Conservation (phyloP, 805 yeast genomes). For the Suhomyces vadensis region DNA sequence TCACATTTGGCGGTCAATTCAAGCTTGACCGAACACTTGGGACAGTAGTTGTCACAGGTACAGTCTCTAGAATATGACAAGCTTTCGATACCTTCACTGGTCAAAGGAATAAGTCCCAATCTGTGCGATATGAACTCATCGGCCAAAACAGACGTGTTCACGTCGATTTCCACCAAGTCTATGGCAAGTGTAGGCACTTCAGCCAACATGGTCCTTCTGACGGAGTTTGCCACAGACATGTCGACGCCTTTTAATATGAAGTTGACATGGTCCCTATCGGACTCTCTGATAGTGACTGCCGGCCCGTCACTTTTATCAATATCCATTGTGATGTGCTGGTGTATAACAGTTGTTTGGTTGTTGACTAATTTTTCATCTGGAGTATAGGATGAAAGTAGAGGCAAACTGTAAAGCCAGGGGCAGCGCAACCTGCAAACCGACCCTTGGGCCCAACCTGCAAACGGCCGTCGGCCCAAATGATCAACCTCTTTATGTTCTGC, state of each 20-base stretch:
- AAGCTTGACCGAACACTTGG: slow-evolving; percentile 87
- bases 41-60: slow-evolving; percentile 97
- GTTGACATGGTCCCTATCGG: slow-evolving; percentile 85
- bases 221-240: slow-evolving; percentile 85
- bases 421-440: no score
- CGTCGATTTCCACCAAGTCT: slow-evolving; percentile 91
- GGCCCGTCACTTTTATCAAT: slow-evolving; percentile 54
- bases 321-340: slow-evolving; percentile 22
- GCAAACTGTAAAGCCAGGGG: no score
- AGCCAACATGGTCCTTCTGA: slow-evolving; percentile 88
- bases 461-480: no score
- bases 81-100: slow-evolving; percentile 78
- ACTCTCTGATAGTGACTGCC: slow-evolving; percentile 82
- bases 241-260: slow-evolving; percentile 86
- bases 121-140: slow-evolving; percentile 96
- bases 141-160: slow-evolving; percentile 90
- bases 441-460: no score
- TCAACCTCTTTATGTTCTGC: no score
- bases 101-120: slow-evolving; percentile 87
- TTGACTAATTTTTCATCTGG: slow-evolving; percentile 1
- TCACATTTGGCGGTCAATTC: slow-evolving; percentile 87
- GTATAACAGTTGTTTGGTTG: no score
- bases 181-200: slow-evolving; percentile 97
- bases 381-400: no score
- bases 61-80: slow-evolving; percentile 91